Evolutionary conservation across 768 basidiomycete species (phyloP).

Genomic region (Fistulinella prunicolor): DNA sequence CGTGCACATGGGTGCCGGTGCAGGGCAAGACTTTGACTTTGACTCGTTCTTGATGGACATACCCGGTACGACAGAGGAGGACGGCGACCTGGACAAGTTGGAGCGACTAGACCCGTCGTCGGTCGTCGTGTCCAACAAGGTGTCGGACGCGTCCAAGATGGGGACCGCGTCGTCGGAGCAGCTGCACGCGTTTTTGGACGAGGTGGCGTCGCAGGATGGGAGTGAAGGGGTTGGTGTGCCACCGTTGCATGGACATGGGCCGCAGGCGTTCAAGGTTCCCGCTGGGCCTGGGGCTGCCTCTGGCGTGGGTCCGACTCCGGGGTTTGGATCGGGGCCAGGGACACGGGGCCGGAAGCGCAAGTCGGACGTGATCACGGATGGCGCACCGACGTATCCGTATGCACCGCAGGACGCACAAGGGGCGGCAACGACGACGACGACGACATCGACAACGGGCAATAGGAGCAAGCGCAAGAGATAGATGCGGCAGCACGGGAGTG

Average conservation of each 20-base stretch:
- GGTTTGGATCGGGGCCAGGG: not conserved
- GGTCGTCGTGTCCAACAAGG: slow-evolving; percentile 25
- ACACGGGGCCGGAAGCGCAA: slow-evolving; percentile 38
- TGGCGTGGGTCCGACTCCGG: not conserved
- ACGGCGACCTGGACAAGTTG: slow-evolving; percentile 32
- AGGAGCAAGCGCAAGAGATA: slow-evolving; percentile 32
- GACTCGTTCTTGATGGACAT: slow-evolving; percentile 41
- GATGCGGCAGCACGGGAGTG: not conserved
- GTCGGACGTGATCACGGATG: slow-evolving; percentile 32
- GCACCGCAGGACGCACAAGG: not conserved
- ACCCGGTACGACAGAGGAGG: slow-evolving; percentile 29
- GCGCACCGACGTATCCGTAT: not conserved
- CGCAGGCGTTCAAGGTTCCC: slow-evolving; percentile 7
- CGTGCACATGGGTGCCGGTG: slow-evolving; percentile 1
- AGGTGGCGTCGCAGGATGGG: slow-evolving; percentile 36
- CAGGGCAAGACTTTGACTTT: slow-evolving; percentile 35
- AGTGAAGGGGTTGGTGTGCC: too few species aligned
- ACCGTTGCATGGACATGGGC: not conserved
- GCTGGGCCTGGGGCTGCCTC: not conserved
- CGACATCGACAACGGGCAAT: slow-evolving; percentile 7
- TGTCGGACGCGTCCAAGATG: slow-evolving; percentile 27
- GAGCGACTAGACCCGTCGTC: slow-evolving; percentile 32
- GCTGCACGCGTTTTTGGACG: slow-evolving; percentile 43
- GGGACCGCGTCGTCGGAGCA: slow-evolving; percentile 35
- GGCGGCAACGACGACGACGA: not conserved